phyloP scores from a whole-genome alignment of 2,329 filamentous ascomycete genomes.

The Colletotrichum sp. region DNA sequence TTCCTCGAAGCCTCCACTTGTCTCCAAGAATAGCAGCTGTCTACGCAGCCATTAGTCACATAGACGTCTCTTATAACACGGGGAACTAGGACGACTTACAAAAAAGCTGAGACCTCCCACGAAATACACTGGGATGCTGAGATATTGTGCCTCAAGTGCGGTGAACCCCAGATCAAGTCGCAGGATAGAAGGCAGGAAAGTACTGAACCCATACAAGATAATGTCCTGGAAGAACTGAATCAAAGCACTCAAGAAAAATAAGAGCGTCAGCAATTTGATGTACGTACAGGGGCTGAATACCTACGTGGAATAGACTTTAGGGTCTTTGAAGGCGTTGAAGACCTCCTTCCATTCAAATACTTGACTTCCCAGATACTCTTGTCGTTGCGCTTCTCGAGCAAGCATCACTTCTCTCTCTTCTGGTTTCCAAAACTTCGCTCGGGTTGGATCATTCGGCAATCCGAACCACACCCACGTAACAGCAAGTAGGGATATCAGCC shows the following conservation, averaged over 20 bases:
- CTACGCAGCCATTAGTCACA: background rate
- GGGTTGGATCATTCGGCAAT: slow-evolving; percentile 48
- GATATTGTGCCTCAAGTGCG: slow-evolving; percentile 52
- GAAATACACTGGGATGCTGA: slow-evolving; percentile 61
- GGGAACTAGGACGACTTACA: background rate
- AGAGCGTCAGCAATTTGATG: background rate
- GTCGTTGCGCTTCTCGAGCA: slow-evolving; percentile 46
- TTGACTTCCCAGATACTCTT: slow-evolving; percentile 51
- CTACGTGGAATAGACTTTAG: slow-evolving; percentile 54
- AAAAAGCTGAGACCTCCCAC: slow-evolving; percentile 52
- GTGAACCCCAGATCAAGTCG: slow-evolving; percentile 51
- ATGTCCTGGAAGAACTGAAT: slow-evolving; percentile 60
- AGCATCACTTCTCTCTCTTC: slow-evolving; percentile 56
- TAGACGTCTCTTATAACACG: background rate
- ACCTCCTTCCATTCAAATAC: slow-evolving; percentile 56
- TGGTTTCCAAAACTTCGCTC: slow-evolving; percentile 51
- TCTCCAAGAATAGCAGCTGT: background rate
- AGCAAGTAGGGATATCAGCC: slow-evolving; percentile 40
- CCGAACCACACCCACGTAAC: slow-evolving; percentile 49
- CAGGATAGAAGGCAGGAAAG: slow-evolving; percentile 62
- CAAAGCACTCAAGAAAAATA: slow-evolving; percentile 25
- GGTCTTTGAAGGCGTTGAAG: slow-evolving; percentile 49
- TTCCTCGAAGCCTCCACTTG: background rate
- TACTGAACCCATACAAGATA: slow-evolving; percentile 59
- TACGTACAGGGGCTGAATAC: background rate